Percentiles rank a stretch among this genome's conserved stretches.
Evolutionary conservation across 1,139 yeast species (phyloP).

Genomic region (Nakaseomyces delphensis): DNA sequence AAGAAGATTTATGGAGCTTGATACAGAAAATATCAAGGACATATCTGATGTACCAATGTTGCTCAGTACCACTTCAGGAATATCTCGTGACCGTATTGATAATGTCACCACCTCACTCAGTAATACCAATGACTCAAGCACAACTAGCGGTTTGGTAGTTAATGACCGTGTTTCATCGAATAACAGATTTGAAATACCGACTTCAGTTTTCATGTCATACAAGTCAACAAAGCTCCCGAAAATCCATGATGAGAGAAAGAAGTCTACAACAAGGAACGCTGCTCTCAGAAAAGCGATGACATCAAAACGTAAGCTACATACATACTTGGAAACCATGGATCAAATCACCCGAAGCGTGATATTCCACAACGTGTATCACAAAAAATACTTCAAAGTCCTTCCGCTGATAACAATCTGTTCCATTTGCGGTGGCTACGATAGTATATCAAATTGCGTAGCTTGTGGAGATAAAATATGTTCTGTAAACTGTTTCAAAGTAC

Average conservation of each 20-base stretch:
- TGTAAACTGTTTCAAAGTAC: slow-evolving; percentile 26
- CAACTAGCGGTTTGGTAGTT: slow-evolving; percentile 8
- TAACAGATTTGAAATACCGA: slow-evolving; percentile 27
- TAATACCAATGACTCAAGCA: slow-evolving; percentile 8
- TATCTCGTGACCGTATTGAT: slow-evolving; percentile 27
- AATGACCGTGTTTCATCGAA: slow-evolving; percentile 14
- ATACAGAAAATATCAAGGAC: slow-evolving; percentile 28
- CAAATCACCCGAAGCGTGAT: slow-evolving; percentile 27
- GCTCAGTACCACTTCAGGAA: slow-evolving; percentile 27
- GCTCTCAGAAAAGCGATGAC: slow-evolving; percentile 27
- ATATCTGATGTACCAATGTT: slow-evolving; percentile 25
- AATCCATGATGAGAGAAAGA: slow-evolving; percentile 12
- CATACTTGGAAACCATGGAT: slow-evolving; percentile 29
- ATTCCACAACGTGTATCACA: slow-evolving; percentile 28
- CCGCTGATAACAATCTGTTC: slow-evolving; percentile 30
- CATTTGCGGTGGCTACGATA: slow-evolving; percentile 29
- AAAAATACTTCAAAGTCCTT: slow-evolving; percentile 28
- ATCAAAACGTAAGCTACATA: slow-evolving; percentile 26
- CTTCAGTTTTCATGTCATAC: slow-evolving; percentile 24
- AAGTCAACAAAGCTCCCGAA: slow-evolving; percentile 30
- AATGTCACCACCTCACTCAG: slow-evolving; percentile 13
- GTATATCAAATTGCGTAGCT: slow-evolving; percentile 29
- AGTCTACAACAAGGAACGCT: slow-evolving; percentile 27
- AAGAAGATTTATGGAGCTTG: slow-evolving; percentile 29
- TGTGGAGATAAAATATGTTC: slow-evolving; percentile 31